Base-by-base conservation (phyloP, 116 monocot genomes). In the Zostera marina region DNA sequence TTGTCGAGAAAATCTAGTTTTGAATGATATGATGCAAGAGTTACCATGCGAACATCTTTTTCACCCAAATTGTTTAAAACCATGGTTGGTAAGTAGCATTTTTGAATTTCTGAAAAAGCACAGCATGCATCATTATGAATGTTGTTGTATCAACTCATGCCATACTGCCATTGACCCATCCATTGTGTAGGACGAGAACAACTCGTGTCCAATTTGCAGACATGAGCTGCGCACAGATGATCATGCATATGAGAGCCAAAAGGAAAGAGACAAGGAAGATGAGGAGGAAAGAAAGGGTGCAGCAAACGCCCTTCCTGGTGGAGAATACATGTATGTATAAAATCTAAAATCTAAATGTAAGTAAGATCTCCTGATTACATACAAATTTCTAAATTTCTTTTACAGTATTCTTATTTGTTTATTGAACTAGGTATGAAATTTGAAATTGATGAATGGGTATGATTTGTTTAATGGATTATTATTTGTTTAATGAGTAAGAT, bases 251-350 rank as follows among this genome's bases (percentile, higher is more conserved):
- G 96, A 96, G 71, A 96, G 96, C 78, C 58, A 80, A 85, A 96
- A 96, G 61, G 96, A 96, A 68, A 70, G 85, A 45, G 90, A 96
- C 62, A 80, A 63, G 56, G 96, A 96, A 53, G 96, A 70, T 3
- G 96, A 96, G 48, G 96, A 89, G 62, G 94, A 96, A 46, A 77
- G 90, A 69, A 89, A 78, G 56, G 96, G 96, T 17, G 90, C 90
- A 19, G 90, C 82, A 45, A 96, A 96, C 75, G 96, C 96, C 45
- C 59, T 96, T 56, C 79, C 82, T 21, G 96, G 85, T 41, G 96
- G 96, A n/a, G 96, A 96, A 73, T 98, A 76, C 47, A 98, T 98
- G 96, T 98, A 98, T 64, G 80, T n/a, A n/a, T n/a, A n/a, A n/a
- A n/a, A n/a, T n/a, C n/a, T n/a, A n/a, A n/a, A n/a, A n/a, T 89